Conservation (phyloP, 768 basidiomycete genomes). For the Phylloporus sp. region DNA sequence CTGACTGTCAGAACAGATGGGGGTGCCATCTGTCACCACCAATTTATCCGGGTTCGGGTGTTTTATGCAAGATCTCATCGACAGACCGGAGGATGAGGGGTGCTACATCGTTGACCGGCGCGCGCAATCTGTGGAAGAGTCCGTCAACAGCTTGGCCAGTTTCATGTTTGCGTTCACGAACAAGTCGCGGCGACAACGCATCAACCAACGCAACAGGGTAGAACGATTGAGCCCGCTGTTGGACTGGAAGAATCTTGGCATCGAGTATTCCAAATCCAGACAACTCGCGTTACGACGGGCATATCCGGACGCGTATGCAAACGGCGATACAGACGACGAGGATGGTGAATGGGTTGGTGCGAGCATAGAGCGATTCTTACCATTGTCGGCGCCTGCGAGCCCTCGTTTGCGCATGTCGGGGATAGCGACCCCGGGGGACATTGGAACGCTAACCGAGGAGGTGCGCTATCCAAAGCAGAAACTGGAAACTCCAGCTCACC, state of each 20-base stretch:
- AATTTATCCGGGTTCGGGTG: constrained; percentile 97
- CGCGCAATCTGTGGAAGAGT: constrained; percentile 84
- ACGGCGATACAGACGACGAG: constrained; percentile 46
- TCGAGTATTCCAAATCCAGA: constrained; percentile 94
- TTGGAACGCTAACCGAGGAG: constrained; percentile 86
- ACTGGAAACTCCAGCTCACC: background rate
- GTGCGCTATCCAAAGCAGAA: constrained; percentile 33
- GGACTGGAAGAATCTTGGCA: constrained; percentile 97
- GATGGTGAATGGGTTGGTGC: constrained; percentile 34
- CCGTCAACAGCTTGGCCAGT: constrained; percentile 76
- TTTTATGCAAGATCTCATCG: constrained; percentile 98
- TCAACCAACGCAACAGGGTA: constrained; percentile 98
- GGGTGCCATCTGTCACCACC: constrained; percentile 94
- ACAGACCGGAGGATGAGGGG: constrained; percentile 89
- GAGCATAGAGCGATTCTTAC: constrained; percentile 63
- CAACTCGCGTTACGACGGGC: constrained; percentile 89
- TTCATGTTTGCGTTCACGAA: constrained; percentile 69
- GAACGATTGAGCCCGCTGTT: constrained; percentile 89
- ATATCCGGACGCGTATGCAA: constrained; percentile 82
- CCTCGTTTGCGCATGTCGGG: constrained; percentile 73
- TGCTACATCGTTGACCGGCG: constrained; percentile 96
- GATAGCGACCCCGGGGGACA: constrained; percentile 86
- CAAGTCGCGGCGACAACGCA: constrained; percentile 92
- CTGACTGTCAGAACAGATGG: constrained; percentile 60
- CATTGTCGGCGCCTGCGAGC: constrained; percentile 80